These are phyloP conservation scores for Ottelia alismoides DNA, from an alignment of 106 monocot genomes.

Conservation along the genomic window DNA sequence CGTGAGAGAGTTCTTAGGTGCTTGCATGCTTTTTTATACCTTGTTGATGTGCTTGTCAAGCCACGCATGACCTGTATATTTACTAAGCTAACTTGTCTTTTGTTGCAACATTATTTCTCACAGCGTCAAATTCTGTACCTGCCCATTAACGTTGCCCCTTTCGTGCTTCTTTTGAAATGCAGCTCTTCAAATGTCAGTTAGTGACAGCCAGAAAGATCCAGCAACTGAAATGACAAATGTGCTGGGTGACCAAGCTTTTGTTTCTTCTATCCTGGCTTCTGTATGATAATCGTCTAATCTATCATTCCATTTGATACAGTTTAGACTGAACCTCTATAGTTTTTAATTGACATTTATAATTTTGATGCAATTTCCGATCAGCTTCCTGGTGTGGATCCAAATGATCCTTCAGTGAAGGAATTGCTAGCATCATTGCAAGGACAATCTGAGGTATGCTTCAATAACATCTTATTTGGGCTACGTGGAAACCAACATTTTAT, in stretches of 20 bases:
- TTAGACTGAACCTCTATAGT: no score
- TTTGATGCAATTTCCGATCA: neutral
- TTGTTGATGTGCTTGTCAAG: no score
- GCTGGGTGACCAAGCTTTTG: constrained; percentile 79
- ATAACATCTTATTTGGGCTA: no score
- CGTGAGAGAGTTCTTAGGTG: no score
- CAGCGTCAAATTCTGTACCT: no score
- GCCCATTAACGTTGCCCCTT: neutral
- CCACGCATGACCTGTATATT: no score
- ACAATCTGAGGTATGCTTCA: constrained; percentile 10
- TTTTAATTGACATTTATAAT: no score
- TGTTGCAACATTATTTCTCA: no score
- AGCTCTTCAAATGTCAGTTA: constrained; percentile 93
- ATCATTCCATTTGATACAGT: no score
- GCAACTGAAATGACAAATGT: constrained; percentile 73
- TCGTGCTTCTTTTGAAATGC: constrained; percentile 9
- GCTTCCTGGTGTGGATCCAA: constrained; percentile 13
- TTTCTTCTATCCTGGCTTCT: constrained; percentile 85
- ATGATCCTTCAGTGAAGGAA: constrained; percentile 11
- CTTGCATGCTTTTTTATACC: no score
- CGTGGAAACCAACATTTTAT: no score
- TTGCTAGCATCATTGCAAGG: constrained; percentile 14
- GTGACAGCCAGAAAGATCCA: constrained; percentile 36
- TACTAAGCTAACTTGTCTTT: no score
- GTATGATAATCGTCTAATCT: constrained; percentile 23